Evolutionary conservation across 495 filamentous ascomycete genomes (phyloP).

Genomic region (Tuber brumale): DNA sequence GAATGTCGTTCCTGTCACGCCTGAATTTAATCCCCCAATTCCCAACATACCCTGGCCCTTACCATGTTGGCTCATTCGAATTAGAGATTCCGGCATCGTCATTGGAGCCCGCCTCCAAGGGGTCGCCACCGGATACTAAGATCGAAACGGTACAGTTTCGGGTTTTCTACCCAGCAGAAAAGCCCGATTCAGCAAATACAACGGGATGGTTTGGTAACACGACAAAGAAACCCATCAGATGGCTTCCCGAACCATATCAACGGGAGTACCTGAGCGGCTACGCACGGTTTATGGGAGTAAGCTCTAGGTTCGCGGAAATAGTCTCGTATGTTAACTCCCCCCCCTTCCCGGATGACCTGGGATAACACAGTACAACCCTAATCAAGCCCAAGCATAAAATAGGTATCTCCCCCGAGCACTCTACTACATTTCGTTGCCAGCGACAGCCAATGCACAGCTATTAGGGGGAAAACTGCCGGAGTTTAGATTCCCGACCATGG

Average conservation of each 20-base stretch:
- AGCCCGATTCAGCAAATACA: constrained; percentile 33
- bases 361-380: not conserved
- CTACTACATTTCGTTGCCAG: constrained; percentile 60
- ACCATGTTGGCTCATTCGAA: constrained; percentile 67
- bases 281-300: constrained; percentile 58
- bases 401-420: constrained; percentile 60
- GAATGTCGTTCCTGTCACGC: constrained; percentile 35
- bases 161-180: constrained; percentile 64
- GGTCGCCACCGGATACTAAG: constrained; percentile 47
- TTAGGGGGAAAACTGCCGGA: constrained; percentile 30
- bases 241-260: constrained; percentile 65
- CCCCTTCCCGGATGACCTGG: not conserved
- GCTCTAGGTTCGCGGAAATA: constrained; percentile 50
- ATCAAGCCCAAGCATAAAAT: constrained; percentile 20
- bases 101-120: constrained; percentile 47
- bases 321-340: constrained; percentile 52
- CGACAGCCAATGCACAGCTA: constrained; percentile 34
- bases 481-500: constrained; percentile 63
- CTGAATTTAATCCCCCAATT: constrained; percentile 52
- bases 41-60: constrained; percentile 62
- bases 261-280: constrained; percentile 61
- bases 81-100: constrained; percentile 63
- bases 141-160: constrained; percentile 65
- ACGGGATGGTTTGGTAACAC: constrained; percentile 20
- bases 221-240: constrained; percentile 48